These are phyloP conservation scores for Erythrophleum ivorense DNA, from an alignment of 331 rosid species.

Conservation along the genomic window DNA sequence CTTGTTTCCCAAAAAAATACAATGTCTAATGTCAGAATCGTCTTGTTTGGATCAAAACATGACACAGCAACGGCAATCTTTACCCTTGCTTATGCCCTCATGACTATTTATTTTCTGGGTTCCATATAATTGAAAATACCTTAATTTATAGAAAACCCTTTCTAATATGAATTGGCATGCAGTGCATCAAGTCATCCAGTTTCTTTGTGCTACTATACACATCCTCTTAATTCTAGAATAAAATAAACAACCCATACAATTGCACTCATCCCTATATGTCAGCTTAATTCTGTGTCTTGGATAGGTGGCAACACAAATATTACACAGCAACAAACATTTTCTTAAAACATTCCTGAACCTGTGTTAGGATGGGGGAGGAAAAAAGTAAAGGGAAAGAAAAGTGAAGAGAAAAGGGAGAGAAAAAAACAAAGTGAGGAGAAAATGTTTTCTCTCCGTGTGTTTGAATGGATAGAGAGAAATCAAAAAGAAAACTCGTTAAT, in stretches of 20 bases:
- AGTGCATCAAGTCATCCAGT: slow-evolving; percentile 16
- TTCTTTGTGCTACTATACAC: slow-evolving; percentile 3
- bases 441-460: too few relatives aligned
- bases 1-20: too few relatives aligned
- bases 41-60: neutral
- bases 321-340: slow-evolving; percentile 20
- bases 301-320: slow-evolving; percentile 17
- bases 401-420: too few relatives aligned
- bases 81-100: too few relatives aligned
- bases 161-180: neutral
- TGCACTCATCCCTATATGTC: neutral
- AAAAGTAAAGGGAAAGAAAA: too few relatives aligned
- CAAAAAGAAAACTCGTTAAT: too few relatives aligned
- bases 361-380: too few relatives aligned
- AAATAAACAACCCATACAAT: slow-evolving; percentile 10
- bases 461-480: too few relatives aligned
- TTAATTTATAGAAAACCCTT: neutral
- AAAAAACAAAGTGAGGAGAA: too few relatives aligned
- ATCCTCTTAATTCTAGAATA: slow-evolving; percentile 24
- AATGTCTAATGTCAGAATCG: neutral
- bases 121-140: neutral
- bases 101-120: too few relatives aligned
- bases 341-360: neutral
- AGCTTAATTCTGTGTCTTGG: slow-evolving; percentile 8
- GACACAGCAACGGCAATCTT: neutral